phyloP scores from a whole-genome alignment of 495 filamentous ascomycete genomes.

The Rostrohypoxylon terebratum region DNA sequence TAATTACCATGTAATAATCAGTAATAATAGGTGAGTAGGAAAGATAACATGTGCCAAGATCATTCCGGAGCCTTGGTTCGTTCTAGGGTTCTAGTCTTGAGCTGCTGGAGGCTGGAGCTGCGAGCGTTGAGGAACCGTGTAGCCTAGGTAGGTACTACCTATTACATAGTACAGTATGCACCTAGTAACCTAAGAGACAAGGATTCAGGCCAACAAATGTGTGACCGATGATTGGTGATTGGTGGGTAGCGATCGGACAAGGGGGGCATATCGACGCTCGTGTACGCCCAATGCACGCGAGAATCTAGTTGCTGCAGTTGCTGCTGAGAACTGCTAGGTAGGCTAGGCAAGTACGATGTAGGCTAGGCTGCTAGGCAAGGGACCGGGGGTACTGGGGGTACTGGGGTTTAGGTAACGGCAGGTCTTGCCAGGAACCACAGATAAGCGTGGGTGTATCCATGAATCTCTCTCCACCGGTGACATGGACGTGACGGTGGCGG shows the following conservation, averaged over 20 bases:
- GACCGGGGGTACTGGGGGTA: too few relatives aligned
- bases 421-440: conserved; percentile 22
- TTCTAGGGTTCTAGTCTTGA: conserved; percentile 28
- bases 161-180: too few relatives aligned
- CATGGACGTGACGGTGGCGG: neutral
- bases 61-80: conserved; percentile 40
- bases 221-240: conserved; percentile 27
- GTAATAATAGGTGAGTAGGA: conserved; percentile 16
- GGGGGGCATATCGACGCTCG: conserved; percentile 9
- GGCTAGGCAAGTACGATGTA: too few relatives aligned
- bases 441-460: conserved; percentile 14
- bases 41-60: conserved; percentile 38
- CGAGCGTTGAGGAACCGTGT: neutral
- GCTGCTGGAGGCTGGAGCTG: too few relatives aligned
- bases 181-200: too few relatives aligned
- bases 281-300: conserved; percentile 28
- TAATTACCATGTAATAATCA: too few relatives aligned
- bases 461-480: neutral
- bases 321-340: neutral
- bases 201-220: conserved; percentile 11
- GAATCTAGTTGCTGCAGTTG: conserved; percentile 10
- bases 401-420: too few relatives aligned
- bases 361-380: too few relatives aligned
- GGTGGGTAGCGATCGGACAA: conserved; percentile 30
- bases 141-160: too few relatives aligned